These are phyloP conservation scores for Brachypodium distachyon DNA, from an alignment of 202 grass and related monocot genomes.

Conservation along the genomic window DNA sequence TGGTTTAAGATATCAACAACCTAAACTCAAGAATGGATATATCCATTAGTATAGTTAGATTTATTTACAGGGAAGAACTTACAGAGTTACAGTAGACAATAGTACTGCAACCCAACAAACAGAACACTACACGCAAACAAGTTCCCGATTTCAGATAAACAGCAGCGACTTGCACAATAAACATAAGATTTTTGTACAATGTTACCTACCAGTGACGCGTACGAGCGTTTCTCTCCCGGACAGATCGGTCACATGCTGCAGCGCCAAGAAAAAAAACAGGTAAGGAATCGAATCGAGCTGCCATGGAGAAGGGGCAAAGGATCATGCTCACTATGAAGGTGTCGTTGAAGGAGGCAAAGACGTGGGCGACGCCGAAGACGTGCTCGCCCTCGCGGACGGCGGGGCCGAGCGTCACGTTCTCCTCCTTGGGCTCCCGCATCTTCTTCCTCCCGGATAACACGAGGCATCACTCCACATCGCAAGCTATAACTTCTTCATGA, in stretches of 20 bases:
- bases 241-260: slow-evolving; percentile 78
- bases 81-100: too few relatives aligned
- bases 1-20: not conserved
- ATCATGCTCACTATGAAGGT: slow-evolving; percentile 48
- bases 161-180: not conserved
- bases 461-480: not conserved
- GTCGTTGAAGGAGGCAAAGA: slow-evolving; percentile 83
- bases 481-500: not conserved
- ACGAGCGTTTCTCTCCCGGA: slow-evolving; percentile 76
- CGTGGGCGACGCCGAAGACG: slow-evolving; percentile 69
- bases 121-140: not conserved
- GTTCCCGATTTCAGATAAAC: not conserved
- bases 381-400: slow-evolving; percentile 57
- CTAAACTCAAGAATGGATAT: not conserved
- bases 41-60: too few relatives aligned
- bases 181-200: not conserved
- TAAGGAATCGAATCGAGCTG: not conserved
- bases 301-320: not conserved
- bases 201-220: slow-evolving; percentile 53
- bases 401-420: slow-evolving; percentile 65
- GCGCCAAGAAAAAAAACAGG: not conserved
- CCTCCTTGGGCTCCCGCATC: slow-evolving; percentile 72
- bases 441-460: slow-evolving; percentile 71
- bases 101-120: not conserved
- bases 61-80: too few relatives aligned